Base-by-base conservation (phyloP, 495 filamentous ascomycete genomes). In the Xylaria castorea region DNA sequence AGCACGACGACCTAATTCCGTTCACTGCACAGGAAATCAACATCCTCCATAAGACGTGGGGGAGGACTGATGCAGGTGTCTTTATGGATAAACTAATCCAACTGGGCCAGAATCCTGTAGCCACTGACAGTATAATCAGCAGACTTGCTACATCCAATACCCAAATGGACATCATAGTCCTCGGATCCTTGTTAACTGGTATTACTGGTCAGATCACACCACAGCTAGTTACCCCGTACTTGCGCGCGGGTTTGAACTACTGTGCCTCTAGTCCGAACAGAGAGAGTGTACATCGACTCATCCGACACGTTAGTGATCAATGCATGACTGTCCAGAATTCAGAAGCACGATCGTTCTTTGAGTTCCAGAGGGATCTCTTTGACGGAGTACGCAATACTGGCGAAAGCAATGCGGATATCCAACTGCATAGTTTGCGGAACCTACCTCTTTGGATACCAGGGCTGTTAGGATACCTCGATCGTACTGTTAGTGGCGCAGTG, bases 391-490 rank as follows among this genome's bases (percentile, higher is more conserved):
- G 76, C 34, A 77, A 68, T 53, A 77, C 76, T 20, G 76, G 76
- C 6, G 77, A 83, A 50, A 53, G 62, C 16, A 66, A 32, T 20
- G 73, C 80, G 20, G 73, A 74, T 1, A 78, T 84, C 34, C 69
- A 75, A 22, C 6, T 80, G 22, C 66, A 75, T 18, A 71, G 79
- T 14, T 81, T 91, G n/a, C 83, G 88, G 9, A 84, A 81, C 22
- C 79, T 94, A 14, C 85, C 87, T 0, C 80, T 86, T 44, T 94
- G 92, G 91, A 90, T 84, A 1, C 93, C 93, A 9, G 86, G 89
- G 3, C 77, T 96, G 34, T 84, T 94, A 25, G 87, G 88, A 57
- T 92, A 91, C 74, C 85, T 81, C 22, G 91, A 93, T 51, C 79
- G 80, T 16, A 69, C 77, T 3, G 85, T 93, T 32, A 87, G 89